Conservation (phyloP, 2,329 filamentous ascomycete genomes). For the Aspergillus viridinutans region DNA sequence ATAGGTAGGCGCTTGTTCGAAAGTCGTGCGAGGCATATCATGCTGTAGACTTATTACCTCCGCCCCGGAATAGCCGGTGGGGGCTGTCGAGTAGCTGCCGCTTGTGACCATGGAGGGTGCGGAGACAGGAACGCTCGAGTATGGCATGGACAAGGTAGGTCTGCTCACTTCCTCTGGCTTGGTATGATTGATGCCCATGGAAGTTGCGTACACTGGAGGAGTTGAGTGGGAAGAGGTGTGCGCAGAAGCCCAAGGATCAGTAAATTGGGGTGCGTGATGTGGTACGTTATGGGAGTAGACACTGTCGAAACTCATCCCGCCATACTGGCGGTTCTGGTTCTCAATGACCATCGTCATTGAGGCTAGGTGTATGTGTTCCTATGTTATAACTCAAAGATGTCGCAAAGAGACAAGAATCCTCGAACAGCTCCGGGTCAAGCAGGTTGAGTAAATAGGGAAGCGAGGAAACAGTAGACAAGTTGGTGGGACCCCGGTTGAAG, state of each 20-base stretch:
- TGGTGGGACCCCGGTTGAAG: background rate
- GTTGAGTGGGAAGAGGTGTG: constrained; percentile 53
- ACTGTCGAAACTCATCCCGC: constrained; percentile 73
- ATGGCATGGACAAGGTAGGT: constrained; percentile 64
- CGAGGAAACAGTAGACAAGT: background rate
- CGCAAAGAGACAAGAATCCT: background rate
- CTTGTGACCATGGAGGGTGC: constrained; percentile 66
- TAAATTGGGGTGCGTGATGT: constrained; percentile 64
- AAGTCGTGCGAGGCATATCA: constrained; percentile 74
- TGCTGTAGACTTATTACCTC: constrained; percentile 66
- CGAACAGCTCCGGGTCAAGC: background rate
- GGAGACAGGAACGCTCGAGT: constrained; percentile 67
- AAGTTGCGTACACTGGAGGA: constrained; percentile 58
- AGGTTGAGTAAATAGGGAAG: background rate
- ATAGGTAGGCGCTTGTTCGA: constrained; percentile 66
- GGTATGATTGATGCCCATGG: constrained; percentile 58
- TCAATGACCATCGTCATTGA: constrained; percentile 96
- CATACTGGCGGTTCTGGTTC: constrained; percentile 77
- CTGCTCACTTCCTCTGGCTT: constrained; percentile 55
- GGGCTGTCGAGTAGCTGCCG: constrained; percentile 61
- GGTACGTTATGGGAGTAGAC: constrained; percentile 68
- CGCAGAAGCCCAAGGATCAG: constrained; percentile 77
- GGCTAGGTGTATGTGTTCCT: constrained; percentile 20
- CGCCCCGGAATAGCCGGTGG: constrained; percentile 53
- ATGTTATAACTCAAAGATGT: background rate